Base-by-base conservation (phyloP, 768 basidiomycete genomes). In the Sporobolomyces roseus region DNA sequence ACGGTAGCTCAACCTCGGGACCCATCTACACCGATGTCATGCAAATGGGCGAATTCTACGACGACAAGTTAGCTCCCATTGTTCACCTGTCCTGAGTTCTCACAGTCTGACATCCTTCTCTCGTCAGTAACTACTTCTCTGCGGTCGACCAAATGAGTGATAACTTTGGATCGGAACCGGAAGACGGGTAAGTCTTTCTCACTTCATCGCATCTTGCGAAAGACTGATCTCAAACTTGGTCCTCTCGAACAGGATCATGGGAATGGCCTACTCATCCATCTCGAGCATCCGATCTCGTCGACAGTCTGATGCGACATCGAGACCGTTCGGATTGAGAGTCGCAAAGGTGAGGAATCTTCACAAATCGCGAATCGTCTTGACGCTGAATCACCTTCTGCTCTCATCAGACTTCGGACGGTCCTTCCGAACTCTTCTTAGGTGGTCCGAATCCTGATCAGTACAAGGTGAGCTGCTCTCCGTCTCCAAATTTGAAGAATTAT, bases 121-220 rank as follows among this genome's bases (percentile, higher is more conserved):
- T 25, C 32, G 7, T 23, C 35, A 65, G 63, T 10, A 17, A 33
- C 33, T 65, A 36, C 19, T 58, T 65, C 55, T 50, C 46, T 36
- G 63, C 63, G 4, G 63, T 58, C 33, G 63, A 65, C 48, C 63
- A 65, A 27, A 65, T 65, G 63, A 65, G 63, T 35, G 63, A 65
- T 21, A 58, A 56, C 55, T 65, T 65, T 25, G 54, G 54, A 23
- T 41, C 35, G 35, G 63, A 65, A 36, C 63, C 63, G 1, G 63
- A 65, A 53, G 63, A 65, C 23, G 63, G 63, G 63, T 51, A 23
- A 32, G 63, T 25, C 21, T 4, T 21, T 13, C 36, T 41, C 46
- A 29, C 8, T 13, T 27, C 32, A 30, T 41, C 27, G 5, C 13
- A 4, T 8, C 21, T 33, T 25, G 12, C 17, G 3, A 17, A 5